Conservation (phyloP, 352 stramenopile genomes). For the Lagenidium sp. region DNA sequence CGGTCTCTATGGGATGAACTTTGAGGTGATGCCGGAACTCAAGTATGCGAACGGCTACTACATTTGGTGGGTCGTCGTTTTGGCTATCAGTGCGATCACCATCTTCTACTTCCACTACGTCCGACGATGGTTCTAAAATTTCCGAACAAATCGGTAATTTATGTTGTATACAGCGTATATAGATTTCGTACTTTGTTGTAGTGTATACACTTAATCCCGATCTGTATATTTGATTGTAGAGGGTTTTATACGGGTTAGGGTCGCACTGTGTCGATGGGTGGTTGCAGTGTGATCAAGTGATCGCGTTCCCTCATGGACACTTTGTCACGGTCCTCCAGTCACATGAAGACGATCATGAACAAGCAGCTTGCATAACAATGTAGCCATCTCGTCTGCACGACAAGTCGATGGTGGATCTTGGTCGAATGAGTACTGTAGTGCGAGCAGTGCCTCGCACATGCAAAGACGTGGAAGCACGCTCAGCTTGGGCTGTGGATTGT, state of each 20-base stretch:
- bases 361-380: not conserved
- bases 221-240: too few relatives aligned
- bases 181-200: slow-evolving; percentile 2
- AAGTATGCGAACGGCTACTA: slow-evolving; percentile 67
- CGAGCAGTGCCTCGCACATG: too few relatives aligned
- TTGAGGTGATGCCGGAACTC: slow-evolving; percentile 80
- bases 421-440: too few relatives aligned
- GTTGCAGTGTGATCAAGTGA: slow-evolving; percentile 14
- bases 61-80: slow-evolving; percentile 63
- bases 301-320: slow-evolving; percentile 19
- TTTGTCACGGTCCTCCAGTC: slow-evolving; percentile 7
- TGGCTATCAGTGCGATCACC: slow-evolving; percentile 31
- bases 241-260: too few relatives aligned
- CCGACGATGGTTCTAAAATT: slow-evolving; percentile 58
- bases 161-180: slow-evolving; percentile 5
- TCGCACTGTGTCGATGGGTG: too few relatives aligned
- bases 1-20: slow-evolving; percentile 88
- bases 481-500: too few relatives aligned
- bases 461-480: too few relatives aligned
- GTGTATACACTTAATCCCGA: slow-evolving; percentile 1
- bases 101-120: slow-evolving; percentile 61
- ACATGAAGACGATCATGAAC: slow-evolving; percentile 10
- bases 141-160: not conserved
- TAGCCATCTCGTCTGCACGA: too few relatives aligned
- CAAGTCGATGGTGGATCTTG: too few relatives aligned